phyloP scores from a whole-genome alignment of 2,329 filamentous ascomycete species.

The Penicillium sp. region DNA sequence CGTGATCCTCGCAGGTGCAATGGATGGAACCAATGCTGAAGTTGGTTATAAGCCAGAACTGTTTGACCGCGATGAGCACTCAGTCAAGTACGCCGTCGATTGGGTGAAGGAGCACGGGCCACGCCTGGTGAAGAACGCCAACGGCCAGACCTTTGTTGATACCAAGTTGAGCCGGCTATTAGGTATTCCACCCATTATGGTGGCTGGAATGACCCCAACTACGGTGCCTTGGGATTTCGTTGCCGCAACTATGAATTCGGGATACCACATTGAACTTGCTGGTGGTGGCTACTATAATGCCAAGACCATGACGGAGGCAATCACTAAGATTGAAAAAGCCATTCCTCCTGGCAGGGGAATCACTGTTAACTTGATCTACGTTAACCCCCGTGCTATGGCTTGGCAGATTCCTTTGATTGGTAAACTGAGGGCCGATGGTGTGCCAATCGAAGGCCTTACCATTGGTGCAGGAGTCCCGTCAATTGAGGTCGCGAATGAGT shows the following conservation, averaged over 20 bases:
- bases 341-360: constrained; percentile 88
- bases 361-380: constrained; percentile 87
- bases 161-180: constrained; percentile 93
- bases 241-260: constrained; percentile 88
- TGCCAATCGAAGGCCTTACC: constrained; percentile 88
- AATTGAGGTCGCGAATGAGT: constrained; percentile 89
- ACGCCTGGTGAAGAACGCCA: constrained; percentile 86
- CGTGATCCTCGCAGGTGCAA: constrained; percentile 91
- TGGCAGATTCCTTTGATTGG: constrained; percentile 90
- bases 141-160: constrained; percentile 88
- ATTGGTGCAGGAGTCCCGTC: constrained; percentile 93
- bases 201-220: constrained; percentile 89
- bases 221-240: constrained; percentile 93
- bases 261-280: constrained; percentile 90
- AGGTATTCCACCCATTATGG: constrained; percentile 82
- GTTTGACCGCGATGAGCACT: constrained; percentile 94
- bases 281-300: constrained; percentile 89
- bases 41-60: constrained; percentile 98
- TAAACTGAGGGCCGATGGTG: constrained; percentile 79
- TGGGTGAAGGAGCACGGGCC: constrained; percentile 98
- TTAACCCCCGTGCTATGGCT: constrained; percentile 84
- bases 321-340: constrained; percentile 81
- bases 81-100: constrained; percentile 91
- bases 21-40: constrained; percentile 86
- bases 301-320: constrained; percentile 79